Base-by-base conservation (phyloP, 2,329 filamentous ascomycete species). In the Raffaelea arxii region DNA sequence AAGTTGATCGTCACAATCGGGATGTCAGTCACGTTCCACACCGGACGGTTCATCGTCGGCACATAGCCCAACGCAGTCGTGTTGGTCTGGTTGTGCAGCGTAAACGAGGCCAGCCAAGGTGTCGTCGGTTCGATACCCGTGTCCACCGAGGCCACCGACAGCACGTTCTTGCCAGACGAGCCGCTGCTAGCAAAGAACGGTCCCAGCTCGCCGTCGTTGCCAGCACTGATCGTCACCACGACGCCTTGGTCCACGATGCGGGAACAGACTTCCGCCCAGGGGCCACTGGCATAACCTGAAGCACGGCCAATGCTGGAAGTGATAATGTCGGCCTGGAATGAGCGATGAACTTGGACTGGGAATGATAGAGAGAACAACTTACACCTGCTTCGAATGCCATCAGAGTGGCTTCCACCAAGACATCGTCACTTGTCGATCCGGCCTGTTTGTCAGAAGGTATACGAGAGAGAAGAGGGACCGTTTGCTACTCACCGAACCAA, bases 61-160 rank as follows among this genome's bases (percentile, higher is more conserved):
- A 36, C 16, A 49, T 52, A 14, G 46, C 41, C 3, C 45, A 51
- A 49, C 11, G 44, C 43, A 16, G 48, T 27, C 22, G 25, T 42
- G 37, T 41, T 46, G 4, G 41, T 46, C 18, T 40, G 40, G 6
- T 21, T 32, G 6, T 43, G 16, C n/a, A 32, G 44, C 21, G 45
- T 27, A 19, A 42, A n/a, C 12, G 35, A 41, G 16, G 44, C 46
- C 21, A 37, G 43, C 12, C 24, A 40, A 21, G 25, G 19, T 19
- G 52, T 40, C 40, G 54, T 41, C 32, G 49, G 46, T 2, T 48
- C 49, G 2, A 53, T 46, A 25, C 52, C 51, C 4, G 57, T 51
- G 11, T 63, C 56, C 40, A 70, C 59, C 0, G 71, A 69, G n/a
- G 66, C 71, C 36, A 72, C 62, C 2, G 68, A 62, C 12, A 66